Percentiles rank a stretch among this genome's conserved stretches.
phyloP scores from a whole-genome alignment of 768 basidiomycete species.

The Tricholomella constricta region DNA sequence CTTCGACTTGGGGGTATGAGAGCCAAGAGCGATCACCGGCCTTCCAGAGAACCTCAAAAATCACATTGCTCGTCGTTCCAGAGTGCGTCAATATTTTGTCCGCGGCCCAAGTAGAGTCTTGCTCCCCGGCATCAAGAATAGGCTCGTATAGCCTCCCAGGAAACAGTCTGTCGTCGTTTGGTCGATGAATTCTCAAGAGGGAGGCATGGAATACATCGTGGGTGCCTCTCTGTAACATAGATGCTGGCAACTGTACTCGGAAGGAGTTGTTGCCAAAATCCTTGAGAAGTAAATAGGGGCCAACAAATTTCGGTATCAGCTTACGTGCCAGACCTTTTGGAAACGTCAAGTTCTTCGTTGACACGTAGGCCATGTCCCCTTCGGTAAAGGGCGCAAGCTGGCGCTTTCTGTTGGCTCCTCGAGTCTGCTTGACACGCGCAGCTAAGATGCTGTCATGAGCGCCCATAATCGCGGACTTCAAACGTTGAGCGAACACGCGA shows the following conservation, averaged over 20 bases:
- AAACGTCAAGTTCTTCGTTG: constrained; percentile 5
- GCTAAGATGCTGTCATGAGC: constrained; percentile 34
- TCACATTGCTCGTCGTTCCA: background rate
- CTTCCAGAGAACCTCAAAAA: constrained; percentile 5
- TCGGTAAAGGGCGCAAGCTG: background rate
- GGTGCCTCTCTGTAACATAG: constrained; percentile 8
- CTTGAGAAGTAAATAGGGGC: background rate
- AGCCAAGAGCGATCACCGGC: constrained; percentile 2
- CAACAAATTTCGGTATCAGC: background rate
- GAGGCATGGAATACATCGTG: constrained; percentile 33
- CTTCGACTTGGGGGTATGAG: background rate
- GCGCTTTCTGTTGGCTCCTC: constrained; percentile 20
- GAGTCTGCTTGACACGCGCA: constrained; percentile 19
- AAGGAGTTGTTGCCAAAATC: background rate
- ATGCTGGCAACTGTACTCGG: constrained; percentile 22
- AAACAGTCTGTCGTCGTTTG: constrained; percentile 31
- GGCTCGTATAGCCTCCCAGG: constrained; percentile 15
- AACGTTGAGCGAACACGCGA: constrained; percentile 21
- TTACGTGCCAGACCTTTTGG: background rate
- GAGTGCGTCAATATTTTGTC: constrained; percentile 1
- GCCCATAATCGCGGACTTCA: constrained; percentile 17
- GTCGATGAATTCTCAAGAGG: constrained; percentile 19
- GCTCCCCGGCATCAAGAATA: background rate
- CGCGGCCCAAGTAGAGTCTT: background rate
- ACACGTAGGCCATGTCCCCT: background rate